Base-by-base conservation (phyloP, 345 rosid genomes). In the Acer yangbiense region DNA sequence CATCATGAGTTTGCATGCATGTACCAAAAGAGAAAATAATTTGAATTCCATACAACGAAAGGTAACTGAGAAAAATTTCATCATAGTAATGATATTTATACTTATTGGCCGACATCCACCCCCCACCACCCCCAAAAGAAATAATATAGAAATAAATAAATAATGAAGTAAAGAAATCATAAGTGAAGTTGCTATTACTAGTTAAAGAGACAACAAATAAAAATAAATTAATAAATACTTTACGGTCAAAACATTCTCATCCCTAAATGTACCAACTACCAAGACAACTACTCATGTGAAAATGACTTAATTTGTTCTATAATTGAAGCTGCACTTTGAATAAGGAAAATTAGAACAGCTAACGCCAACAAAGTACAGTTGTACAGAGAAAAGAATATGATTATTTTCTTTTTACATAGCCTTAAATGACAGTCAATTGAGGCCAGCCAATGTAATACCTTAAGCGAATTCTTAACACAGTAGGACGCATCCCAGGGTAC, bases 401-500 rank as follows among this genome's bases (percentile, higher is more conserved):
- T 60, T 60, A 60, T 60, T 60, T 20, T 60, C 27, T 3, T n/a
- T 20, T 18, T 18, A 60, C 23, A 60, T 60, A 39, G 16, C 7
- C 25, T n/a, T 54, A 25, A 23, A 41, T 3, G 32, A 60, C 23
- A 69, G 20, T 39, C 55, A 66, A 48, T n/a, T 35, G 75, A 63
- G 39, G 50, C 4, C 11, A 71, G 55, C n/a, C 32, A n/a, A 54
- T 74, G 10, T 48, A 62, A 65, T 87, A 93, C 99, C 99, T 92
- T 88, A 90, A 82, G 74, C 96, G 90, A 76, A 91, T 89, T 85
- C 91, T 91, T 80, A 92, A 85, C 81, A 91, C 88, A 21, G 99
- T 93, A 43, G 95, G 98, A 35, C 88, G 91, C 77, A 80, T 64
- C 71, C 96, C 97, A 2, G 98, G 94, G 78, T 95, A 95, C 72